These are phyloP conservation scores for Mycena leptocephala DNA, from an alignment of 768 basidiomycete genomes.

Conservation along the genomic window DNA sequence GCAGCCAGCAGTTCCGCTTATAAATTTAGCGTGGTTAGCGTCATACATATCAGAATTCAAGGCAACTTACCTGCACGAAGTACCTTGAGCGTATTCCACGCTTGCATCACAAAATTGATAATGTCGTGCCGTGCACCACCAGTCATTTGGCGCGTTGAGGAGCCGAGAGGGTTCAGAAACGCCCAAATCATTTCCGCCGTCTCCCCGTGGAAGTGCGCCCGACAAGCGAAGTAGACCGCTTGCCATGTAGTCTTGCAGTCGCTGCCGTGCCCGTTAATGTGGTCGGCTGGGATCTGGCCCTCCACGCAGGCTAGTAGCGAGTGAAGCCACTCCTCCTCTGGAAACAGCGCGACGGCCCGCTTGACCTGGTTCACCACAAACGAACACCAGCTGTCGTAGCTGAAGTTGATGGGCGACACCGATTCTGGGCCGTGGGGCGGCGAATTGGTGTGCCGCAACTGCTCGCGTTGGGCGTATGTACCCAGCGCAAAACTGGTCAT, in stretches of 20 bases:
- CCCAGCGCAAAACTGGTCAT: constrained; percentile 7
- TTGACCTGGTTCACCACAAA: constrained; percentile 11
- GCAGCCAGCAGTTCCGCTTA: constrained; percentile 13
- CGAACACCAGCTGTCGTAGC: constrained; percentile 24
- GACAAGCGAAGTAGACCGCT: constrained; percentile 23
- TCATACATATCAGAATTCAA: neutral
- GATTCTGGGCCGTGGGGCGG: neutral
- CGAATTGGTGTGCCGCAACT: constrained; percentile 6
- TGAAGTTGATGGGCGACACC: neutral
- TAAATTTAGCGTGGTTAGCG: neutral
- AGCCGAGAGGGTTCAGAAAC: constrained; percentile 18
- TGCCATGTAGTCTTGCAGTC: constrained; percentile 17
- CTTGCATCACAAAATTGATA: constrained; percentile 22
- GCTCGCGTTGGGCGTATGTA: constrained; percentile 19
- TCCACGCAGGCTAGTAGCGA: neutral
- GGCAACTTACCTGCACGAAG: constrained; percentile 3
- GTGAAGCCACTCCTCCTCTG: constrained; percentile 22
- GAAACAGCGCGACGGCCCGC: constrained; percentile 13
- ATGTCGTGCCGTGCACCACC: constrained; percentile 14
- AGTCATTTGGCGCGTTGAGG: constrained; percentile 27
- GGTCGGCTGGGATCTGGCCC: constrained; percentile 28
- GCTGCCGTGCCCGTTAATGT: constrained; percentile 15
- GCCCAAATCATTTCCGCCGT: constrained; percentile 26
- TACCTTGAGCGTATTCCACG: constrained; percentile 15
- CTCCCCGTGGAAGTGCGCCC: constrained; percentile 29